Evolutionary conservation across 2,329 filamentous ascomycete species (phyloP).

Genomic region (Scytalidium lignicola): DNA sequence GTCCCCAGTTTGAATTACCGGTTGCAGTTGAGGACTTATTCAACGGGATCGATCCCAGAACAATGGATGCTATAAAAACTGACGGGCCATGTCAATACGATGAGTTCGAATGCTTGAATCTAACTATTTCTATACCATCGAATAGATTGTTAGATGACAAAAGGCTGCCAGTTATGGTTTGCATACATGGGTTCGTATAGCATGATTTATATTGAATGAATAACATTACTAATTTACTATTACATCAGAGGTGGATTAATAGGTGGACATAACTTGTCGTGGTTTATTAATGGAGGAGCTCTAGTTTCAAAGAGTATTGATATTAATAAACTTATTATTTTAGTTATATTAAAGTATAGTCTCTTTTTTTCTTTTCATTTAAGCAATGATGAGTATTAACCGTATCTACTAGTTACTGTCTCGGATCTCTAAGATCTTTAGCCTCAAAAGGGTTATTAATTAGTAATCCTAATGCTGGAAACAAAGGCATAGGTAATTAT

Average conservation of each 20-base stretch:
- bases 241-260: background rate
- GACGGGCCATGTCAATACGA: constrained; percentile 5
- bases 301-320: constrained; percentile 7
- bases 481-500: background rate
- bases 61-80: background rate
- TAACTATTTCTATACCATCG: constrained; percentile 5
- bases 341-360: constrained; percentile 10
- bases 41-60: constrained; percentile 4
- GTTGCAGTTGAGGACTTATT: constrained; percentile 8
- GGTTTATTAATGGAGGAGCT: constrained; percentile 5
- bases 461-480: background rate
- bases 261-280: constrained; percentile 3
- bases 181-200: background rate
- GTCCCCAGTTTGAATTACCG: constrained; percentile 4
- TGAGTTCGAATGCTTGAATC: constrained; percentile 4
- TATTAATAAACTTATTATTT: too few relatives aligned
- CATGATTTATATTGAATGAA: background rate
- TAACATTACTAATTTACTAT: background rate
- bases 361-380: too few relatives aligned
- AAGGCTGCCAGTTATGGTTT: background rate
- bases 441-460: constrained; percentile 6
- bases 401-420: constrained; percentile 5
- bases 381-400: background rate
- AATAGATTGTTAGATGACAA: background rate
- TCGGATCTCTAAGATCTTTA: constrained; percentile 6